phyloP scores from a whole-genome alignment of 495 filamentous ascomycete genomes.

The Pyrenula massariospora region DNA sequence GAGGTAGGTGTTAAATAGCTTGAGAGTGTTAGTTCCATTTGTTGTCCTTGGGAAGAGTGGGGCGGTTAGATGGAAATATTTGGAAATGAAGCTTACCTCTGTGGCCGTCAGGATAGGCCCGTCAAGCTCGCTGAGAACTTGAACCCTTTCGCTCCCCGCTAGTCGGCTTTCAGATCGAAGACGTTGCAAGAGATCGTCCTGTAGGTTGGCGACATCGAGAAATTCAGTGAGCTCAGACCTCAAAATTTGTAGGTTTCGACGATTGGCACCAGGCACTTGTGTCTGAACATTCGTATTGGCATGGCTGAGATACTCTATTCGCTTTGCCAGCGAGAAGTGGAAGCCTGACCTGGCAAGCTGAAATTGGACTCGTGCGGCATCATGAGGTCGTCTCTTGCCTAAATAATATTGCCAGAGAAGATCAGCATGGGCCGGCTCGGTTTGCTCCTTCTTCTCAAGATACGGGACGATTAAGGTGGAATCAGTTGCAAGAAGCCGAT shows the following conservation, averaged over 20 bases:
- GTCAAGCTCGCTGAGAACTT: conserved; percentile 56
- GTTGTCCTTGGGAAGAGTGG: not conserved
- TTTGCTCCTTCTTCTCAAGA: conserved; percentile 57
- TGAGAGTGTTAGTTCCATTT: conserved; percentile 4
- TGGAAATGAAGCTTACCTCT: conserved; percentile 36
- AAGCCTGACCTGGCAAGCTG: conserved; percentile 75
- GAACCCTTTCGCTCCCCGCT: conserved; percentile 37
- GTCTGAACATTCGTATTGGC: conserved; percentile 82
- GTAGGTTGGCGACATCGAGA: conserved; percentile 87
- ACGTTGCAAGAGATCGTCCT: conserved; percentile 79
- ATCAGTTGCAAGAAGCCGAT: conserved; percentile 70
- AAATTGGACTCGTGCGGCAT: conserved; percentile 76
- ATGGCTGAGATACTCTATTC: conserved; percentile 79
- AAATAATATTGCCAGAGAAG: conserved; percentile 88
- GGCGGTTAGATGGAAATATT: not conserved
- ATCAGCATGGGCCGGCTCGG: conserved; percentile 66
- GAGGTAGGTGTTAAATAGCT: conserved; percentile 86
- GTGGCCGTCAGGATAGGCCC: conserved; percentile 61
- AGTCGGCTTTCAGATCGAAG: conserved; percentile 64
- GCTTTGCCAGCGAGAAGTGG: conserved; percentile 55
- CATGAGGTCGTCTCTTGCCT: conserved; percentile 64
- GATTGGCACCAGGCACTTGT: conserved; percentile 54
- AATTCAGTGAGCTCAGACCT: conserved; percentile 73
- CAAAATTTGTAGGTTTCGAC: conserved; percentile 65
- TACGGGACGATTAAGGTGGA: conserved; percentile 82